phyloP scores from a whole-genome alignment of 2,329 filamentous ascomycete genomes.

The Cladosporium oxysporum region DNA sequence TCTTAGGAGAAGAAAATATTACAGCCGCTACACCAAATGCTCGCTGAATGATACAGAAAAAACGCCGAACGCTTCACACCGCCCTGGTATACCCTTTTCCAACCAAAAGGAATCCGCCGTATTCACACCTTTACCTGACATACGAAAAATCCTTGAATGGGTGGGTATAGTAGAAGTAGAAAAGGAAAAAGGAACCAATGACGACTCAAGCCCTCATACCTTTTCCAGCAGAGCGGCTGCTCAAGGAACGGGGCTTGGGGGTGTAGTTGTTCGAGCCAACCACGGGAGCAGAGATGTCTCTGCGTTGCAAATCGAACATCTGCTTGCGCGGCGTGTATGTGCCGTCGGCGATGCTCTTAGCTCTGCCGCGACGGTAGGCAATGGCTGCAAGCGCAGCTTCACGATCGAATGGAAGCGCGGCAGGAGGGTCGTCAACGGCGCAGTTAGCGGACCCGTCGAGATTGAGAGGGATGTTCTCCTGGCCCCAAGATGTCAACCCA shows the following conservation, averaged over 20 bases:
- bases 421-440: constrained; percentile 19
- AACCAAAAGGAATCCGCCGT: background rate
- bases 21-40: background rate
- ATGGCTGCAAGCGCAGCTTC: constrained; percentile 77
- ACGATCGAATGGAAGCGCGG: constrained; percentile 48
- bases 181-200: background rate
- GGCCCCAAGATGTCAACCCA: constrained; percentile 19
- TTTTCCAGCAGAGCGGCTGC: constrained; percentile 9
- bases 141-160: background rate
- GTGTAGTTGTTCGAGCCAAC: constrained; percentile 7
- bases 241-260: constrained; percentile 1
- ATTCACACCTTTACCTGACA: background rate
- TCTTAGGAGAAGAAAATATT: background rate
- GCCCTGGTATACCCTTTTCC: background rate
- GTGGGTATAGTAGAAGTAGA: background rate
- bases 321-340: constrained; percentile 62
- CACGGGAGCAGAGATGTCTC: constrained; percentile 51
- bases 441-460: constrained; percentile 18
- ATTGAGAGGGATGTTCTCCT: constrained; percentile 24
- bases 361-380: constrained; percentile 68
- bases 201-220: constrained; percentile 2
- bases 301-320: constrained; percentile 52
- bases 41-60: background rate
- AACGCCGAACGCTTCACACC: background rate
- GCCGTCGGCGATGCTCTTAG: constrained; percentile 66